phyloP scores from a whole-genome alignment of 1,284 basidiomycete species.

The Melampsora americana region DNA sequence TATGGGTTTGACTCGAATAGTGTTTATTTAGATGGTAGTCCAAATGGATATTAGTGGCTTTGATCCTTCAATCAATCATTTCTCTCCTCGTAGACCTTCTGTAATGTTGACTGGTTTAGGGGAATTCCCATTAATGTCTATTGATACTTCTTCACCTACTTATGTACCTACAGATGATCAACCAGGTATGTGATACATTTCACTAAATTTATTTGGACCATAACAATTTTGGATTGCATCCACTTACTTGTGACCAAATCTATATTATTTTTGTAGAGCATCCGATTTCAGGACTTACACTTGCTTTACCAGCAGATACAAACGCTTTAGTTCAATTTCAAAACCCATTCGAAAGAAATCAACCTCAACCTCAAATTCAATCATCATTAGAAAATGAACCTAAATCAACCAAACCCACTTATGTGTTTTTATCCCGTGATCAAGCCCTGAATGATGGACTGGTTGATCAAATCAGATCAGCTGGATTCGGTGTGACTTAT shows the following conservation, averaged over 20 bases:
- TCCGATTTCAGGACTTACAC: background rate
- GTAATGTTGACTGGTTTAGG: slow-evolving; percentile 13
- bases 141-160: background rate
- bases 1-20: background rate
- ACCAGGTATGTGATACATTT: background rate
- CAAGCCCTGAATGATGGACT: slow-evolving; percentile 13
- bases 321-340: background rate
- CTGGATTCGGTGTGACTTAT: slow-evolving; percentile 32
- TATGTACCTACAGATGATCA: background rate
- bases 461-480: slow-evolving; percentile 20
- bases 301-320: background rate
- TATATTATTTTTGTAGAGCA: background rate
- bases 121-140: slow-evolving; percentile 25
- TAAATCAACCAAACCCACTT: background rate
- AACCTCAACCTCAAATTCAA: background rate
- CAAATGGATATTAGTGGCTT: slow-evolving; percentile 3
- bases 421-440: slow-evolving; percentile 21
- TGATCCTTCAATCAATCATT: background rate
- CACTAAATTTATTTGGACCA: background rate
- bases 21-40: background rate
- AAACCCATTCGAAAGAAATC: background rate
- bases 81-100: slow-evolving; percentile 12
- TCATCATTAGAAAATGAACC: background rate
- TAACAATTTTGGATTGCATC: background rate
- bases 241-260: background rate